Evolutionary conservation across 257 asterid genomes (phyloP), one percentile per base, ranked within the genome.

Genomic region (Gynochthodes officinalis): DNA sequence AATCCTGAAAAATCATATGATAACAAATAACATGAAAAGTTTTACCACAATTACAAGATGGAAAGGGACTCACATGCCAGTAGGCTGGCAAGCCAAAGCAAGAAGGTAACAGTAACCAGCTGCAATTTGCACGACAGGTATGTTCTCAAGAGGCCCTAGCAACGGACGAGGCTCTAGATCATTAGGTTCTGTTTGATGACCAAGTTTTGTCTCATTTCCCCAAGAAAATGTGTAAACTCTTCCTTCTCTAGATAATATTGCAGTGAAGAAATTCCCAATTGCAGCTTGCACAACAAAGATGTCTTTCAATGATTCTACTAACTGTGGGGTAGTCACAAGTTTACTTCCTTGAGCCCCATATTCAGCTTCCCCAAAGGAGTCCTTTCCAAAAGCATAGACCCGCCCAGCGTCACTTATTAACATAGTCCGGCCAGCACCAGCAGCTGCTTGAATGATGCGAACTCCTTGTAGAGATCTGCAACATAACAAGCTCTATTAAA

Each of bases 51-150:
- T 15, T 78, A 23, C 7, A 25, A 75, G 68, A 67, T n/a, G 33
- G 27, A 37, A 43, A 69, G 69, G 71, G 70, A 74, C 97, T 89
- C 78, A 95, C 99, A 95, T 95, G 82, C 96, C 96, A 80, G 86
- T 66, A 58, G 97, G 97, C 74, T 95, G 96, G 81, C 96, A 95
- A 72, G 99, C 96, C 89, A 95, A 79, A 73, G 96, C 96, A 73
- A 92, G 99, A 81, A 95, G 98, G 76, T 92, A 95, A 87, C 99
- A 95, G 73, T 95, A 92, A 76, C 99, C 99, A 40, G 99, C 98
- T 30, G 99, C 97, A 70, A 95, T 92, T 82, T 95, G 99, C 79
- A 95, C 98, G 37, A 92, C 98, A 0, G 96, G 98, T 39, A 82
- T 76, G 80, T 89, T 82, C 77, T 90, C 97, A 53, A 95, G 98